A percentile compares a stretch with the other conserved stretches of the same genome.
These are phyloP conservation scores for Phytophthora chlamydospora DNA, from an alignment of 352 stramenopile genomes.

Conservation along the genomic window DNA sequence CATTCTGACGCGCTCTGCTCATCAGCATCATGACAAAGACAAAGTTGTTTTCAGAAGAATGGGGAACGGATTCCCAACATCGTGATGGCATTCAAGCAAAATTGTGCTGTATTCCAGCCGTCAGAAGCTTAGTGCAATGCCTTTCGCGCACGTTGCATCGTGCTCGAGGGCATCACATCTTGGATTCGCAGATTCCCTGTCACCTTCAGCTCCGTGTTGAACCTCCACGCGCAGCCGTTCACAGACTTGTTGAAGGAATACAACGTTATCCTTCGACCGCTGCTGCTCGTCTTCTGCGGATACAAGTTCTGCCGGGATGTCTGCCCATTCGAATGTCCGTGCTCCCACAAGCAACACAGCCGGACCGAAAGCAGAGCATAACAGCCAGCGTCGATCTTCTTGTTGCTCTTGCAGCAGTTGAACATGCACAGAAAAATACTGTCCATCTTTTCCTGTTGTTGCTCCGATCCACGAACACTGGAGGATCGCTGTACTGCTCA, in stretches of 20 bases:
- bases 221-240: constrained; percentile 19
- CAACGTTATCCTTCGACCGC: neutral
- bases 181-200: neutral
- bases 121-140: constrained; percentile 14
- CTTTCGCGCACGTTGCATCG: neutral
- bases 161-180: neutral
- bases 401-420: constrained; percentile 8
- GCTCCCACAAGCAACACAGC: constrained; percentile 20
- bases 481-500: neutral
- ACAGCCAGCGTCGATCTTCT: constrained; percentile 8
- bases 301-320: constrained; percentile 24
- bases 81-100: constrained; percentile 15
- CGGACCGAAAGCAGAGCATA: constrained; percentile 39
- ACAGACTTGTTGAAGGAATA: constrained; percentile 23
- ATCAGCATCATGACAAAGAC: neutral
- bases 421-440: constrained; percentile 26
- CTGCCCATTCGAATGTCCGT: constrained; percentile 10
- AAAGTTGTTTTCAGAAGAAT: too few species aligned
- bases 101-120: constrained; percentile 4
- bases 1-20: neutral
- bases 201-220: neutral
- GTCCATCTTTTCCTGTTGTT: constrained; percentile 2
- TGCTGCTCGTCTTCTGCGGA: neutral
- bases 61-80: too few species aligned
- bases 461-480: constrained; percentile 24